These are phyloP conservation scores for Neoboletus brunneissimus DNA, from an alignment of 768 basidiomycete species.

Conservation along the genomic window DNA sequence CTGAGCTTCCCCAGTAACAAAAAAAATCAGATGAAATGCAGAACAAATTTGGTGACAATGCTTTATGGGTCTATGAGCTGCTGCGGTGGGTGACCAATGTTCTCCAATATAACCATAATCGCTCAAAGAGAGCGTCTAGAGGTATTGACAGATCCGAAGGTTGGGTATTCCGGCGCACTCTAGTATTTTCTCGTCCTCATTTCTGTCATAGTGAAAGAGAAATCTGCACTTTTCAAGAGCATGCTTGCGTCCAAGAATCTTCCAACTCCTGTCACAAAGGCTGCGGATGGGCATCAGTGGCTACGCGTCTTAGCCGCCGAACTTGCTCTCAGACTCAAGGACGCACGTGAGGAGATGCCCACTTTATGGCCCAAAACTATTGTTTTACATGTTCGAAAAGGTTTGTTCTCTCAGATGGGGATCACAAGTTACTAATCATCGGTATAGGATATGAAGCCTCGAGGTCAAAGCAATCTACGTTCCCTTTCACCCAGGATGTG, in stretches of 20 bases:
- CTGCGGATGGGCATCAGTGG: conserved; percentile 84
- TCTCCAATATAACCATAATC: neutral
- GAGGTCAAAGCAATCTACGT: conserved; percentile 81
- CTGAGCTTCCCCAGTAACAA: conserved; percentile 4
- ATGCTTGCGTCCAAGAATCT: conserved; percentile 98
- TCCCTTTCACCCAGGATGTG: conserved; percentile 76
- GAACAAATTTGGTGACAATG: conserved; percentile 73
- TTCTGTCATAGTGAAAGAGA: conserved; percentile 70
- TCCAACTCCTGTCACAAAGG: conserved; percentile 68
- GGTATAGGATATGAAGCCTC: conserved; percentile 58
- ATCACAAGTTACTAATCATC: conserved; percentile 1
- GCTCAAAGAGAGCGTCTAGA: conserved; percentile 33
- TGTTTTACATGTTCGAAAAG: conserved; percentile 73
- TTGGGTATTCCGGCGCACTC: conserved; percentile 26
- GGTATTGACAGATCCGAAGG: conserved; percentile 91
- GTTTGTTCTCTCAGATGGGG: conserved; percentile 32
- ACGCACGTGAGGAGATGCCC: conserved; percentile 69
- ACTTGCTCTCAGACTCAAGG: conserved; percentile 77
- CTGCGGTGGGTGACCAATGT: conserved; percentile 54
- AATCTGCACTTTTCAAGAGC: conserved; percentile 75
- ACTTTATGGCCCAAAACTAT: conserved; percentile 92
- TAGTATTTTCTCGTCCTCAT: neutral
- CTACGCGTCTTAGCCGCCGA: conserved; percentile 89
- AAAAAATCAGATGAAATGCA: conserved; percentile 65
- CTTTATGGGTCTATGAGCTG: conserved; percentile 91